Conservation (phyloP, 257 asterid species). For the Nicotiana tomentosiformis region DNA sequence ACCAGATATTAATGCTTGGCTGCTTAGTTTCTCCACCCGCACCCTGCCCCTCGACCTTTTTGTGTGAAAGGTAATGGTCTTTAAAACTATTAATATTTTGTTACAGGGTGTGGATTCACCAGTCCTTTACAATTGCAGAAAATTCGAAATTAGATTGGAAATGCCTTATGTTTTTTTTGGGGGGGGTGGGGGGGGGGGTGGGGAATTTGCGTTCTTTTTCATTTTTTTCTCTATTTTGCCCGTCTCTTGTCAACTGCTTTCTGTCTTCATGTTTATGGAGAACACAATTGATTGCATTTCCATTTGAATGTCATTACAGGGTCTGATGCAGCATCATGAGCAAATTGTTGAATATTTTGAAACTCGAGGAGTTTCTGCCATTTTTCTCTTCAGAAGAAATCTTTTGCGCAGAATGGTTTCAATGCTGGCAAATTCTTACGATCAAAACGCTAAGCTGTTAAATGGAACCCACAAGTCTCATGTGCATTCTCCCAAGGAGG, state of each 20-base stretch:
- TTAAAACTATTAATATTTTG: not conserved
- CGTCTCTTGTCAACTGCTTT: not conserved
- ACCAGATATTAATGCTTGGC: not conserved
- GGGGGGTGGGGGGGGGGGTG: no score
- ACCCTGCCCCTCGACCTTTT: not conserved
- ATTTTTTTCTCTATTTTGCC: not conserved
- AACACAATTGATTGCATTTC: not conserved
- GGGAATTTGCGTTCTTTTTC: not conserved
- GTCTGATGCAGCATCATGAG: slow-evolving; percentile 74
- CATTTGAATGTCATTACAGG: slow-evolving; percentile 43
- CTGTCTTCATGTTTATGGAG: not conserved
- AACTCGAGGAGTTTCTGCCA: slow-evolving; percentile 67
- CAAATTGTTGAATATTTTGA: slow-evolving; percentile 77
- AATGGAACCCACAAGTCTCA: slow-evolving; percentile 98
- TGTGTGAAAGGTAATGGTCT: not conserved
- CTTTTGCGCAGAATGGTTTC: slow-evolving; percentile 85
- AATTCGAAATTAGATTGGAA: not conserved
- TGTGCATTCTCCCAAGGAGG: slow-evolving; percentile 81
- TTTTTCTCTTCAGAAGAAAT: slow-evolving; percentile 89
- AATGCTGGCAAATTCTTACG: slow-evolving; percentile 81
- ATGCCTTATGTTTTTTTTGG: not conserved
- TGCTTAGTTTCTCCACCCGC: not conserved
- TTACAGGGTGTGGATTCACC: not conserved
- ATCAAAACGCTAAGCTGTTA: slow-evolving; percentile 68
- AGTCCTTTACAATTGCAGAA: not conserved